Conservation (phyloP, 2,329 filamentous ascomycete species). For the Pyrenophora teres region DNA sequence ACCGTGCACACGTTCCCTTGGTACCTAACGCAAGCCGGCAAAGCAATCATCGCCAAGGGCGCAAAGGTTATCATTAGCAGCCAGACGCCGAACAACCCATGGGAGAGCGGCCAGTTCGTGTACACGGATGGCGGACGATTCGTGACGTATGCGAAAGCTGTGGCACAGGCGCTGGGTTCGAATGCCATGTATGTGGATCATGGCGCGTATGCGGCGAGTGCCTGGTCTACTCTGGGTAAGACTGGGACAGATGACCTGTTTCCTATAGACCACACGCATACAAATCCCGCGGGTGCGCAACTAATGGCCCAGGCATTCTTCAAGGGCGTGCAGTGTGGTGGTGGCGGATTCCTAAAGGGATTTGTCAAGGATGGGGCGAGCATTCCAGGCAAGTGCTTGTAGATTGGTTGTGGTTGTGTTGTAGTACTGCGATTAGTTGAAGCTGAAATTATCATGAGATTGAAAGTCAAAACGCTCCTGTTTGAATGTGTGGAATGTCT, state of each 20-base stretch:
- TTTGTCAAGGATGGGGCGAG: conserved; percentile 44
- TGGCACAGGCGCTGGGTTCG: conserved; percentile 51
- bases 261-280: conserved; percentile 67
- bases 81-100: conserved; percentile 67
- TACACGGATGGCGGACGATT: conserved; percentile 58
- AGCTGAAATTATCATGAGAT: too few species aligned
- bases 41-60: conserved; percentile 60
- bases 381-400: conserved; percentile 41
- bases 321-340: conserved; percentile 59
- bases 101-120: conserved; percentile 60
- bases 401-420: not conserved
- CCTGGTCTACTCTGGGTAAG: conserved; percentile 57
- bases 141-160: conserved; percentile 59
- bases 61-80: conserved; percentile 63
- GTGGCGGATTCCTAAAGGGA: conserved; percentile 49
- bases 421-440: too few species aligned
- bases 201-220: conserved; percentile 61
- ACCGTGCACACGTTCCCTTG: conserved; percentile 65
- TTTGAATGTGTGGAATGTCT: too few species aligned
- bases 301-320: conserved; percentile 63
- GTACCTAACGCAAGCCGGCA: conserved; percentile 64
- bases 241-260: conserved; percentile 59
- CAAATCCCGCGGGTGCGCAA: conserved; percentile 60
- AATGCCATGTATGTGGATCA: conserved; percentile 61
- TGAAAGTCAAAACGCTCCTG: too few species aligned